Conservation (phyloP, 441 rosid genomes). For the Euphorbia celastroides region DNA sequence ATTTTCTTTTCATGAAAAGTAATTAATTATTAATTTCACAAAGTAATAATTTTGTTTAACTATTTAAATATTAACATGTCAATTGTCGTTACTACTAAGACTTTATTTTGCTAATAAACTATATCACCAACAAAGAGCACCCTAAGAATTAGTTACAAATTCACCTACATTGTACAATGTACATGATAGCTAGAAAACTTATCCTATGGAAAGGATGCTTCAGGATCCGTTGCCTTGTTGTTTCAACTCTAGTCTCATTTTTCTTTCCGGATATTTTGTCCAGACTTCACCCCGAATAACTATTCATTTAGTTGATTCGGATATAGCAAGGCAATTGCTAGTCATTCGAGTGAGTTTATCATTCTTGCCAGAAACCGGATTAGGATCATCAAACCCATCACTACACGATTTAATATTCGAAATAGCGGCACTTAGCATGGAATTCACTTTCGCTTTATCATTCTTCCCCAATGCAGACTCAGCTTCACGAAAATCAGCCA, state of each 20-base stretch:
- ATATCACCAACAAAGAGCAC: background rate
- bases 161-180: background rate
- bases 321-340: conserved; percentile 50
- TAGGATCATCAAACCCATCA: conserved; percentile 31
- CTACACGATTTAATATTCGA: conserved; percentile 39
- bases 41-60: no score
- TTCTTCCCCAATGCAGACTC: conserved; percentile 25
- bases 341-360: conserved; percentile 34
- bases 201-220: background rate
- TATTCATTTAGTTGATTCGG: conserved; percentile 32
- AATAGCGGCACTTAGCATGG: conserved; percentile 44
- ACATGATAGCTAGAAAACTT: background rate
- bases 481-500: conserved; percentile 37
- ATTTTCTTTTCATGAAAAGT: background rate
- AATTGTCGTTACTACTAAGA: background rate
- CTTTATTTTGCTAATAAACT: background rate
- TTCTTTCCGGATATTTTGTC: background rate
- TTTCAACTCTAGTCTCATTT: background rate
- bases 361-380: conserved; percentile 20
- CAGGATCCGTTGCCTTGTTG: no score
- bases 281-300: background rate
- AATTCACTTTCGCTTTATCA: conserved; percentile 37
- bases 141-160: background rate
- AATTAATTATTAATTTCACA: no score
- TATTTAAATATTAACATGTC: background rate